These are phyloP conservation scores for Coniosporium apollinis DNA, from an alignment of 495 filamentous ascomycete genomes.

Conservation along the genomic window DNA sequence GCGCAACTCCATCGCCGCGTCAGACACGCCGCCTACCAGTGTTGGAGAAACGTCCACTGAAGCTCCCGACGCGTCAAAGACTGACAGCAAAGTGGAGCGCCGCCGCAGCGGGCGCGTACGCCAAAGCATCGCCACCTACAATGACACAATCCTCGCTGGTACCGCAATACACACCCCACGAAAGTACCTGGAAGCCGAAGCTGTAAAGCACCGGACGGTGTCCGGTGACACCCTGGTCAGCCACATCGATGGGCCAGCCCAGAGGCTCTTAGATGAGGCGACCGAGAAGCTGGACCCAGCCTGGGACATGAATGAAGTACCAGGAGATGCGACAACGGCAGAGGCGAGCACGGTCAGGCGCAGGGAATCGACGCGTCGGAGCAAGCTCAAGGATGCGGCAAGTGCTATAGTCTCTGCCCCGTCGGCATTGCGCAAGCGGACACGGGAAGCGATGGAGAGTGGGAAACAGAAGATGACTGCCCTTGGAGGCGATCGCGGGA, in stretches of 20 bases:
- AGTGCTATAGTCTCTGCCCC: slow-evolving; percentile 10
- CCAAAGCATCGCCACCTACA: neutral
- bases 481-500: slow-evolving; percentile 7
- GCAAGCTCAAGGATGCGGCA: slow-evolving; percentile 10
- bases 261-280: neutral
- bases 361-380: slow-evolving; percentile 2
- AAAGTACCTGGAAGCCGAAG: neutral
- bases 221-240: neutral
- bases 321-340: slow-evolving; percentile 2
- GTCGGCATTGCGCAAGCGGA: slow-evolving; percentile 38
- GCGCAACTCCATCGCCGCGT: too few relatives aligned
- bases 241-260: neutral
- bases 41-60: neutral
- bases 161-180: neutral
- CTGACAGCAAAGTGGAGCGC: neutral
- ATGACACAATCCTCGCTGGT: neutral
- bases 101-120: neutral
- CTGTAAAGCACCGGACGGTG: neutral
- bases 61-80: neutral
- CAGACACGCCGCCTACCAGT: neutral
- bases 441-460: slow-evolving; percentile 27
- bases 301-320: slow-evolving; percentile 3
- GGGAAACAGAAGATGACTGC: slow-evolving; percentile 24
- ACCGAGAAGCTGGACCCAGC: slow-evolving; percentile 5
- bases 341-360: slow-evolving; percentile 7